Base-by-base conservation (phyloP, 345 rosid species). In the Adansonia digitata region DNA sequence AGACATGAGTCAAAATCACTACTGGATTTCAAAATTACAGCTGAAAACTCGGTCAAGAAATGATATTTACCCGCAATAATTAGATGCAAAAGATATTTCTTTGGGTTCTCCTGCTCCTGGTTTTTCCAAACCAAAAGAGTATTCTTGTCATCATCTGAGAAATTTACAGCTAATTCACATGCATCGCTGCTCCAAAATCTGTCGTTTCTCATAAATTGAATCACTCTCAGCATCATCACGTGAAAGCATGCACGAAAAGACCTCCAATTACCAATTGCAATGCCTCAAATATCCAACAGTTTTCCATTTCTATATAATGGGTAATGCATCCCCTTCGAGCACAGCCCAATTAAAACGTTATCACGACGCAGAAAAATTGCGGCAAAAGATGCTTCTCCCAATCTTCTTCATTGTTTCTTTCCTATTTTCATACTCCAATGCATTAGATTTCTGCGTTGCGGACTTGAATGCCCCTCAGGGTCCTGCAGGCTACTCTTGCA, bases 401-500 rank as follows among this genome's bases (percentile, higher is more conserved):
- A 56, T 86, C 75, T 80, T 91, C 46, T 57, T 87, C 67, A 22
- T 83, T 45, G 20, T 81, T 78, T 78, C 89, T 40, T 65, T 91
- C 66, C 74, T 88, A 72, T 71, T 84, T 34, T 74, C 91, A 71
- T 22, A 85, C 65, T 82, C 93, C 71, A 67, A 78, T 40, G 97
- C 93, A 7, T 77, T 88, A 46, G 98, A 93, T 80, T 93, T 89
- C 76, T 93, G 97, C 45, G 98, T 93, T 2, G 98, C 77, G 42
- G 93, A 91, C 76, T 76, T 86, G 4, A 29, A 57, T 0, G 82
- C 56, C 34, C 85, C 93, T 8, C 89, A 89, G 34, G 71, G 83
- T 51, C 98, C 97, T 26, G 70, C 94, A 40, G 98, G 98, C 5
- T 91, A 82, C 81, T 61, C 86, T 35, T 93, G 97, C 92, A 91